phyloP scores from a whole-genome alignment of 106 monocot species.

The Allium sativum region DNA sequence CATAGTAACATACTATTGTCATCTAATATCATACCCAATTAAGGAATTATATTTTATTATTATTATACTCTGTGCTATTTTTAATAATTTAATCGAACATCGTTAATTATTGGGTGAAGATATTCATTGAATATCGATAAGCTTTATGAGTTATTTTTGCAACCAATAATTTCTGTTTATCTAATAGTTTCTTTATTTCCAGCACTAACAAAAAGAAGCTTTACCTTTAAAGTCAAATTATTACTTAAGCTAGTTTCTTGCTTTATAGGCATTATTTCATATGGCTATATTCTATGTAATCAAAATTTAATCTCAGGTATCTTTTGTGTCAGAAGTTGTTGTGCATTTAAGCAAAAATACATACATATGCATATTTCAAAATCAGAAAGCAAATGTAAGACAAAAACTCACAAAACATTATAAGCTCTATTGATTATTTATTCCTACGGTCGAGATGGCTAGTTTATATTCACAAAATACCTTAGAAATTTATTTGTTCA shows the following conservation, averaged over 20 bases:
- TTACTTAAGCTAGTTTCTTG: neutral
- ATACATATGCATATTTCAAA: neutral
- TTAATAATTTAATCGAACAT: neutral
- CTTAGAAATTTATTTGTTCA: neutral
- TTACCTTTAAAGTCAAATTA: neutral
- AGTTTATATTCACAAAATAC: too few species aligned
- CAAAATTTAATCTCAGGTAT: neutral
- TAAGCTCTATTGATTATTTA: neutral
- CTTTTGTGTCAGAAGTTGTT: neutral
- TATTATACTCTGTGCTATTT: neutral
- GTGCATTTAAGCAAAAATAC: neutral
- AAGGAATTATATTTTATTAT: too few species aligned
- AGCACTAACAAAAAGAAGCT: slow-evolving; percentile 1
- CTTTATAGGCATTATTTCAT: slow-evolving; percentile 1
- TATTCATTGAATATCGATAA: neutral
- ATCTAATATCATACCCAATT: too few species aligned
- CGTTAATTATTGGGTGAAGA: neutral
- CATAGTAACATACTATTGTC: neutral
- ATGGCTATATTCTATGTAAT: slow-evolving; percentile 2
- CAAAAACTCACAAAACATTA: neutral
- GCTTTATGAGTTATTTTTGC: slow-evolving; percentile 5
- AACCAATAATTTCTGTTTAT: slow-evolving; percentile 2
- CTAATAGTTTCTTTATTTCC: neutral
- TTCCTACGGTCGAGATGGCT: too few species aligned
- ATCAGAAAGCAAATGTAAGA: neutral